Evolutionary conservation across 208 protist species (phyloP).

Genomic region (Trypanosoma grayi): DNA sequence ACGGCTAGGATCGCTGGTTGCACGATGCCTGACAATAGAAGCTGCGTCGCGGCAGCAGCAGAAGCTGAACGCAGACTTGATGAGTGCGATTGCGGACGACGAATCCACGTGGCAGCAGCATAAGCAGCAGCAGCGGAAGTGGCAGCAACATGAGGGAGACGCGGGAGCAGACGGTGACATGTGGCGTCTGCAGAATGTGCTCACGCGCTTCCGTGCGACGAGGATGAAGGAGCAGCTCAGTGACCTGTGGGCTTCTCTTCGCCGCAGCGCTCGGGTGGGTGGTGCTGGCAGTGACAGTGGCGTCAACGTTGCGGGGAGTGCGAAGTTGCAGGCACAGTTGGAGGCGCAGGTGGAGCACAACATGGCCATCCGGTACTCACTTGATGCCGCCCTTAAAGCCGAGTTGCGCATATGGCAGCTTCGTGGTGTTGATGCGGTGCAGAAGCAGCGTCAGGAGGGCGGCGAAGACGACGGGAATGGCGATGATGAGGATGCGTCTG

Average conservation of each 20-base stretch:
- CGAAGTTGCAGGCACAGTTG: slow-evolving; percentile 33
- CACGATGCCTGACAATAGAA: slow-evolving; percentile 35
- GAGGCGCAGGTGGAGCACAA: slow-evolving; percentile 46
- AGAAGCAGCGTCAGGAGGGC: background rate
- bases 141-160: background rate
- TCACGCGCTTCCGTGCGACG: slow-evolving; percentile 34
- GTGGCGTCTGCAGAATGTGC: slow-evolving; percentile 7
- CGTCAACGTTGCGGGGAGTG: slow-evolving; percentile 16
- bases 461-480: slow-evolving; percentile 10
- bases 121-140: background rate
- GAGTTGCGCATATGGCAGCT: slow-evolving; percentile 44
- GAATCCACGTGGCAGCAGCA: slow-evolving; percentile 38
- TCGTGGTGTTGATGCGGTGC: background rate
- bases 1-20: slow-evolving; percentile 39
- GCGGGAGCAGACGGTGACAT: background rate
- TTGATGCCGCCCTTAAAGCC: slow-evolving; percentile 59
- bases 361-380: slow-evolving; percentile 57
- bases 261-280: slow-evolving; percentile 25
- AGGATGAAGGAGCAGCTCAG: slow-evolving; percentile 24
- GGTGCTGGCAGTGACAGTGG: background rate
- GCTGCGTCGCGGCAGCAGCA: slow-evolving; percentile 5
- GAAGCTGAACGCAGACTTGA: slow-evolving; percentile 23
- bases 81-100: slow-evolving; percentile 49
- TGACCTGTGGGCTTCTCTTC: slow-evolving; percentile 27
- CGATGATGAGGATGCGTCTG: slow-evolving; percentile 1